A percentile compares a stretch with the other conserved stretches of the same genome.
phyloP scores from a whole-genome alignment of 352 stramenopile species.

The Hyaloperonospora brassicae region DNA sequence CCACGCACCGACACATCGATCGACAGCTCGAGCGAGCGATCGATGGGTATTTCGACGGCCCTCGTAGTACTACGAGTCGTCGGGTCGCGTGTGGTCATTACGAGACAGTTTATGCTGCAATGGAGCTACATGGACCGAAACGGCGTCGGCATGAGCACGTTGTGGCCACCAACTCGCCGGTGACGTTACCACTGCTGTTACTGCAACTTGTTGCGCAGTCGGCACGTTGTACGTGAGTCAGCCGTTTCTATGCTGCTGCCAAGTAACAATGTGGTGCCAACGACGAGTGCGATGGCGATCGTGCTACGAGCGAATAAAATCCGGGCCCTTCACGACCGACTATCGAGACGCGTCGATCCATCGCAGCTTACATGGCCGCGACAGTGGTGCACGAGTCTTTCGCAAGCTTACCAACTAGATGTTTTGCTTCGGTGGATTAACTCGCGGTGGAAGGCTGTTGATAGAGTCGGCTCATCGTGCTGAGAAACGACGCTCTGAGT shows the following conservation, averaged over 20 bases:
- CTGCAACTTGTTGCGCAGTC: slow-evolving; percentile 10
- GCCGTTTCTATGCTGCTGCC: slow-evolving; percentile 5
- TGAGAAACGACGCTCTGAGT: too few relatives aligned
- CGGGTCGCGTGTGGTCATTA: slow-evolving; percentile 1
- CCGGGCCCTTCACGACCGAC: slow-evolving; percentile 5
- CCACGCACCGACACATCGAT: slow-evolving; percentile 2
- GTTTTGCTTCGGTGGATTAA: too few relatives aligned
- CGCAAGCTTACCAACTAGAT: too few relatives aligned
- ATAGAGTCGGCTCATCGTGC: too few relatives aligned
- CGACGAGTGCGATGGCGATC: slow-evolving; percentile 2
- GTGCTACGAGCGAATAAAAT: slow-evolving; percentile 17
- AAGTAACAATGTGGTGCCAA: neutral
- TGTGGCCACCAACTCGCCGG: slow-evolving; percentile 2
- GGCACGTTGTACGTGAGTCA: slow-evolving; percentile 21
- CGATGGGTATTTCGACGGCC: neutral
- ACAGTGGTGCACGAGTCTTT: neutral
- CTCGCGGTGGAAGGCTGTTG: too few relatives aligned
- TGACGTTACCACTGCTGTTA: neutral
- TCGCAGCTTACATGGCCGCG: slow-evolving; percentile 7
- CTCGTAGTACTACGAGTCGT: slow-evolving; percentile 6
- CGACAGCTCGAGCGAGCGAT: neutral
- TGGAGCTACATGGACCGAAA: slow-evolving; percentile 16
- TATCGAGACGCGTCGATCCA: neutral
- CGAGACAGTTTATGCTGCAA: neutral
- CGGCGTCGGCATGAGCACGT: neutral